phyloP scores from a whole-genome alignment of 148 eudicot species.

The Rhododendron molle region DNA sequence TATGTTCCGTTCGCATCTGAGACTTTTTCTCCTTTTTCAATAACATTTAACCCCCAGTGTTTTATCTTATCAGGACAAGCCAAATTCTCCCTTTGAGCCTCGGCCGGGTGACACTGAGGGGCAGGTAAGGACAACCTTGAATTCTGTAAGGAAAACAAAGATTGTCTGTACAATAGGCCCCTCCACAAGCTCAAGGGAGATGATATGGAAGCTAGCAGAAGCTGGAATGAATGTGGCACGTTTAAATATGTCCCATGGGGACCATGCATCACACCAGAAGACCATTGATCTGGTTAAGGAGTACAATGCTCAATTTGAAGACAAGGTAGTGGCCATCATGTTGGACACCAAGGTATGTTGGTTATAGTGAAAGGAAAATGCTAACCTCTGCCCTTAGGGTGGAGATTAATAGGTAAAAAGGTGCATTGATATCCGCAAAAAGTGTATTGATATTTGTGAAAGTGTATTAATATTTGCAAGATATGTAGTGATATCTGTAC shows the following conservation, averaged over 20 bases:
- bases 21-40: not conserved
- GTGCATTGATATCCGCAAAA: no score
- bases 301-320: constrained; percentile 86
- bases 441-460: no score
- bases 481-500: no score
- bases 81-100: constrained; percentile 39
- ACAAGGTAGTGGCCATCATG: constrained; percentile 91
- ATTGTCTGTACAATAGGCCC: constrained; percentile 97
- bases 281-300: constrained; percentile 88
- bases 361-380: not conserved
- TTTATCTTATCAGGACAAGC: constrained; percentile 14
- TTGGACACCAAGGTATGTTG: constrained; percentile 83
- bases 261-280: constrained; percentile 91
- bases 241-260: constrained; percentile 95
- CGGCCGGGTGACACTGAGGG: constrained; percentile 32
- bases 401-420: no score
- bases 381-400: no score
- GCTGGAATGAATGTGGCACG: constrained; percentile 98
- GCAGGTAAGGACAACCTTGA: constrained; percentile 16
- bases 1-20: not conserved
- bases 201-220: constrained; percentile 98
- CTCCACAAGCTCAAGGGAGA: constrained; percentile 81
- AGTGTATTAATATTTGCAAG: no score
- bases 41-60: not conserved
- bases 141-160: constrained; percentile 73